Conservation (phyloP, 2,329 filamentous ascomycete genomes). For the Coleophoma eucalyptorum region DNA sequence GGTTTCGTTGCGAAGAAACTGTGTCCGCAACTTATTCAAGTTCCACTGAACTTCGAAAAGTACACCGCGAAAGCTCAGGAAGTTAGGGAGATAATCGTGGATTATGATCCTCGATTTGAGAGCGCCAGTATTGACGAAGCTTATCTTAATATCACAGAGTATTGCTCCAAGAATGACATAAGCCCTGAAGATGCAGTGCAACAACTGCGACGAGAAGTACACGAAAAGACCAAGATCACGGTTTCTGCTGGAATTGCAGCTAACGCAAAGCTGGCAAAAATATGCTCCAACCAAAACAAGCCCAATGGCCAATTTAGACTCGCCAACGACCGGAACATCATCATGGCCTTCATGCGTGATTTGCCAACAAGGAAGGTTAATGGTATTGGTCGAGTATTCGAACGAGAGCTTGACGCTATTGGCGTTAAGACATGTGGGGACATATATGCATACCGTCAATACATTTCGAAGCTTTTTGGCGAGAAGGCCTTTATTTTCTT, state of each 20-base stretch:
- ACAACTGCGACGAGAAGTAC: slow-evolving; percentile 73
- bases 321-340: slow-evolving; percentile 64
- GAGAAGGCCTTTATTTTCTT: slow-evolving; percentile 89
- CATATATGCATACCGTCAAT: slow-evolving; percentile 72
- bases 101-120: slow-evolving; percentile 90
- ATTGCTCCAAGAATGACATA: slow-evolving; percentile 67
- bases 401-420: slow-evolving; percentile 83
- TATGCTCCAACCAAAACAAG: slow-evolving; percentile 93
- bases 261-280: slow-evolving; percentile 92
- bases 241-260: slow-evolving; percentile 93
- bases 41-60: slow-evolving; percentile 85
- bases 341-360: slow-evolving; percentile 82
- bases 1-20: slow-evolving; percentile 93
- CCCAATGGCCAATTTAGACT: slow-evolving; percentile 88
- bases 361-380: slow-evolving; percentile 89
- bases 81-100: slow-evolving; percentile 73
- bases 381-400: slow-evolving; percentile 89
- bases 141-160: slow-evolving; percentile 90
- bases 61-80: slow-evolving; percentile 89
- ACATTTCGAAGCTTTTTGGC: slow-evolving; percentile 76
- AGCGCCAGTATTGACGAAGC: slow-evolving; percentile 95
- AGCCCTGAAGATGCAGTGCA: slow-evolving; percentile 69
- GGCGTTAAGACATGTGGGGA: slow-evolving; percentile 87
- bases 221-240: slow-evolving; percentile 74
- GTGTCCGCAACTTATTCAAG: slow-evolving; percentile 77